phyloP scores from a whole-genome alignment of 768 basidiomycete species.

The Chalciporus sphaerocephalus region DNA sequence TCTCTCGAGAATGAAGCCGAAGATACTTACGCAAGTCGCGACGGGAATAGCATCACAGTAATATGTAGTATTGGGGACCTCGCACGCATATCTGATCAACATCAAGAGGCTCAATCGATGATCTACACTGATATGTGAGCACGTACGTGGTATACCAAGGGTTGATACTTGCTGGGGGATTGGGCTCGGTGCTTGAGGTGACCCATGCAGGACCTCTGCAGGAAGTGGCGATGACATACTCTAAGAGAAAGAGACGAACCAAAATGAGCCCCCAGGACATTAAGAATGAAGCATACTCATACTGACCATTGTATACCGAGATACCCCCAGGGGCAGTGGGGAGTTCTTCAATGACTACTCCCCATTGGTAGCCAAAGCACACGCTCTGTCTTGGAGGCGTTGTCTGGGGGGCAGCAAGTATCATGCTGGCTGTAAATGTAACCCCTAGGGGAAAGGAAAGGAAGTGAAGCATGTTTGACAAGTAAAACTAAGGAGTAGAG shows the following conservation, averaged over 20 bases:
- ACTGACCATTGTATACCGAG: slow-evolving; percentile 17
- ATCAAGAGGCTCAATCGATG: background rate
- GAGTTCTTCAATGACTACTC: slow-evolving; percentile 12
- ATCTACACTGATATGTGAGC: background rate
- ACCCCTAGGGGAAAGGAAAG: background rate
- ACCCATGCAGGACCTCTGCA: slow-evolving; percentile 20
- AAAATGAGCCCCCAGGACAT: background rate
- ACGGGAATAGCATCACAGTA: slow-evolving; percentile 7
- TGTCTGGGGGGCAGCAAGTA: slow-evolving; percentile 1
- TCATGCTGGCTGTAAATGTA: slow-evolving; percentile 1
- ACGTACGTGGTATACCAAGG: slow-evolving; percentile 13
- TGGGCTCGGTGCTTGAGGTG: slow-evolving; percentile 12
- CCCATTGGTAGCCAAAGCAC: slow-evolving; percentile 15
- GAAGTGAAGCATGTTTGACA: slow-evolving; percentile 1
- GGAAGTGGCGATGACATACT: slow-evolving; percentile 4
- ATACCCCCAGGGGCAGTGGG: background rate
- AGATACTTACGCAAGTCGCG: slow-evolving; percentile 15
- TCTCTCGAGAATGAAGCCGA: background rate
- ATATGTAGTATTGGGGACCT: slow-evolving; percentile 10
- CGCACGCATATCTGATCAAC: slow-evolving; percentile 12
- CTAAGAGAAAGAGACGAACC: background rate
- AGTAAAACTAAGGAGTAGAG: background rate
- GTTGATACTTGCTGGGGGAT: slow-evolving; percentile 12
- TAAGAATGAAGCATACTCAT: background rate
- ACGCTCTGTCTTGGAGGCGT: background rate